Percentiles rank a stretch among this genome's conserved stretches.
Evolutionary conservation across 352 stramenopile genomes (phyloP).

Genomic region (Plasmopara halstedii): DNA sequence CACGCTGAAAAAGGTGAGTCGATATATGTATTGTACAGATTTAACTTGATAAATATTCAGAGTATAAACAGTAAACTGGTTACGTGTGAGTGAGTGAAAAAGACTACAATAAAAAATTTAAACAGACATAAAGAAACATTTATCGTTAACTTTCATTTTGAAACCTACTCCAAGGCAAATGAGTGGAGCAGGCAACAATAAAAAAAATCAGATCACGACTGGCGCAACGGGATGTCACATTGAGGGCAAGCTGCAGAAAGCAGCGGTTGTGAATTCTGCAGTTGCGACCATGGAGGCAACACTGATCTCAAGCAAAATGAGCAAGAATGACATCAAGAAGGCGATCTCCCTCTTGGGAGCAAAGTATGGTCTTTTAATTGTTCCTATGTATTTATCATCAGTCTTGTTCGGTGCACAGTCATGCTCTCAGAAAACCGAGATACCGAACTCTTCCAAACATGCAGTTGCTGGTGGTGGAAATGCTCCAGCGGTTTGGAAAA

Average conservation of each 20-base stretch:
- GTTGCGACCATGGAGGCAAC: background rate
- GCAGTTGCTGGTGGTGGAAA: background rate
- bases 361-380: background rate
- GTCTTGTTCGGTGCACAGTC: background rate
- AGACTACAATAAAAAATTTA: background rate
- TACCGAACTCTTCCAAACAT: background rate
- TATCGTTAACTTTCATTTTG: too few relatives aligned
- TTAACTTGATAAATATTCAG: too few relatives aligned
- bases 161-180: too few relatives aligned
- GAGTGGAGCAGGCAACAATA: too few relatives aligned
- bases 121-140: background rate
- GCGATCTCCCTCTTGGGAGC: background rate
- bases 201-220: background rate
- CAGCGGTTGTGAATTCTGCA: background rate
- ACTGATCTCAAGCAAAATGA: background rate
- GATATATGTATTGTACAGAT: too few relatives aligned
- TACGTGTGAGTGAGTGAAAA: background rate
- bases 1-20: too few relatives aligned
- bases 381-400: background rate
- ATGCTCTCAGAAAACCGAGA: background rate
- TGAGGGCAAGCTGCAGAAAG: background rate
- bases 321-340: background rate
- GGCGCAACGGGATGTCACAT: background rate
- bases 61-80: too few relatives aligned
- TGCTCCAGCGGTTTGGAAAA: background rate